Percentiles rank a stretch among this genome's conserved stretches.
These are phyloP conservation scores for Solanum boliviense DNA, from an alignment of 257 asterid species.

Conservation along the genomic window DNA sequence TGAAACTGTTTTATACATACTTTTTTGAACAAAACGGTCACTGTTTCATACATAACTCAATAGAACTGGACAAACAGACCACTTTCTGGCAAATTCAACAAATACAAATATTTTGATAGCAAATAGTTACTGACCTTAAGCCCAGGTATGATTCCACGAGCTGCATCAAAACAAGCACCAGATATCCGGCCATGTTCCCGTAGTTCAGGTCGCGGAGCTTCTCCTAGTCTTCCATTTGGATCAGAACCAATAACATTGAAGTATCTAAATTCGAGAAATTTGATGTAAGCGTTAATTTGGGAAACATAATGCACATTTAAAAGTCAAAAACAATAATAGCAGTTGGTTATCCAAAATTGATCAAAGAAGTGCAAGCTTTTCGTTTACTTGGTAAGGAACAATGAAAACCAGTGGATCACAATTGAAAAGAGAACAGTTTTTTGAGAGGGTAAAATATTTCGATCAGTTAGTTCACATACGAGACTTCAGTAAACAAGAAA, in stretches of 20 bases:
- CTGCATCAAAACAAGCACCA: constrained; percentile 90
- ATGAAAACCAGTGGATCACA: not conserved
- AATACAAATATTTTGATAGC: not conserved
- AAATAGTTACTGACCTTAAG: constrained; percentile 40
- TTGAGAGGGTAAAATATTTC: not conserved
- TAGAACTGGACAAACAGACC: not conserved
- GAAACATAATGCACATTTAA: not conserved
- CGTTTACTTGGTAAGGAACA: not conserved
- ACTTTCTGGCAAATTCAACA: not conserved
- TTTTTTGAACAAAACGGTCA: not conserved
- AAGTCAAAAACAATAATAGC: not conserved
- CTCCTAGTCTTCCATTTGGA: constrained; percentile 87
- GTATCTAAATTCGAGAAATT: constrained; percentile 17
- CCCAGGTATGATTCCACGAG: constrained; percentile 75
- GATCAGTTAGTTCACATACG: not conserved
- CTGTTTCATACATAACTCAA: not conserved
- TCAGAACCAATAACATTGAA: constrained; percentile 50
- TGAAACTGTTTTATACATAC: not conserved
- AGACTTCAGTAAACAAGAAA: not conserved
- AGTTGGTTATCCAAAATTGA: not conserved
- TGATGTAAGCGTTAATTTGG: not conserved
- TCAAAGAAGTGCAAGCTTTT: not conserved
- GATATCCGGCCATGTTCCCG: constrained; percentile 87
- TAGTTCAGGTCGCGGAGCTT: constrained; percentile 84
- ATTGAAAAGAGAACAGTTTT: not conserved